Evolutionary conservation across 1,284 basidiomycete species (phyloP).

Genomic region (Pyrrhoderma noxium): DNA sequence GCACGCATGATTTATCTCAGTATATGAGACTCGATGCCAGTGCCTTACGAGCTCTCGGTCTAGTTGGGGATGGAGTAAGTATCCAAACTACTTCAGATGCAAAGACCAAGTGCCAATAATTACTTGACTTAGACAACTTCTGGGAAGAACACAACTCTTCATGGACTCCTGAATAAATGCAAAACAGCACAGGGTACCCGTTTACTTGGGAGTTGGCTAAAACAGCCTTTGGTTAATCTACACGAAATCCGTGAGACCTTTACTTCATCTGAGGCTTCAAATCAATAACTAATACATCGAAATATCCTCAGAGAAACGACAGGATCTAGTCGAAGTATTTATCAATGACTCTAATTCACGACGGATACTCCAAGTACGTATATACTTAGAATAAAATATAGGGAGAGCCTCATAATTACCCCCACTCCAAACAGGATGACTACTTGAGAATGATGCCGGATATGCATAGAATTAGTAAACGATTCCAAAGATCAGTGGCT

Average conservation of each 20-base stretch:
- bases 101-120: not conserved
- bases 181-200: slow-evolving; percentile 96
- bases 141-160: slow-evolving; percentile 79
- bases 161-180: slow-evolving; percentile 90
- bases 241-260: slow-evolving; percentile 79
- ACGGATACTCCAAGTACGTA: slow-evolving; percentile 59
- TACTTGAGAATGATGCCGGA: slow-evolving; percentile 91
- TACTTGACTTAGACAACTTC: slow-evolving; percentile 34
- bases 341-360: slow-evolving; percentile 74
- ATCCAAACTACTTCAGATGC: slow-evolving; percentile 1
- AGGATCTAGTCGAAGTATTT: slow-evolving; percentile 84
- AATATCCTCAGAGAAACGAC: slow-evolving; percentile 57
- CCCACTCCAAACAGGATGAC: slow-evolving; percentile 52
- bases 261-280: slow-evolving; percentile 3
- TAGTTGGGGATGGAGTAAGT: slow-evolving; percentile 56
- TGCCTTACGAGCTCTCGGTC: slow-evolving; percentile 84
- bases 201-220: slow-evolving; percentile 88
- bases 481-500: slow-evolving; percentile 82
- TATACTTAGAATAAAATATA: slow-evolving; percentile 7
- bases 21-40: slow-evolving; percentile 97
- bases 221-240: slow-evolving; percentile 91
- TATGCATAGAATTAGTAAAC: slow-evolving; percentile 87
- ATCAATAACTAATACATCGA: not conserved
- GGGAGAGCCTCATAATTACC: too few relatives aligned
- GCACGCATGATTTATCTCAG: slow-evolving; percentile 86